Conservation (phyloP, 495 filamentous ascomycete genomes). For the Delitschia confertaspora region DNA sequence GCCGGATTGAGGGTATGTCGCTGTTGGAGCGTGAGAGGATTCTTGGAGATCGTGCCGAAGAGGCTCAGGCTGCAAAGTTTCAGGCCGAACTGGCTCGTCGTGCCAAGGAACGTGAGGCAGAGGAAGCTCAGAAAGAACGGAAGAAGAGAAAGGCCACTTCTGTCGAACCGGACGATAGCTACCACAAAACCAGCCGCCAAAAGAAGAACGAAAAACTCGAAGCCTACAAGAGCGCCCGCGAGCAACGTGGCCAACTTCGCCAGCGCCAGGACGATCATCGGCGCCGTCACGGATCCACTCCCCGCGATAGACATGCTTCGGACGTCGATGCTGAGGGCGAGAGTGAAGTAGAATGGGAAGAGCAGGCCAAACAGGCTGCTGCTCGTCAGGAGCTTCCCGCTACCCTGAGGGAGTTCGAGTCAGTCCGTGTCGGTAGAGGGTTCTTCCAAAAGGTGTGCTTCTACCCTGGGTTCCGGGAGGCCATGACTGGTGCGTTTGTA, state of each 20-base stretch:
- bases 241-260: slow-evolving; percentile 72
- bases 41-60: slow-evolving; percentile 76
- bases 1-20: slow-evolving; percentile 73
- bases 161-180: slow-evolving; percentile 62
- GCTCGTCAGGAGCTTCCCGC: slow-evolving; percentile 53
- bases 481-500: slow-evolving; percentile 68
- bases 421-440: slow-evolving; percentile 67
- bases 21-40: slow-evolving; percentile 85
- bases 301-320: slow-evolving; percentile 36
- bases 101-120: slow-evolving; percentile 54
- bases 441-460: slow-evolving; percentile 83
- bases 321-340: slow-evolving; percentile 65
- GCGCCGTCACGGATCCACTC: slow-evolving; percentile 44
- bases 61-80: slow-evolving; percentile 70
- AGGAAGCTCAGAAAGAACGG: slow-evolving; percentile 39
- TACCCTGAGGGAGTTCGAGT: slow-evolving; percentile 70
- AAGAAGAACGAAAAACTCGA: slow-evolving; percentile 54
- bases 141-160: slow-evolving; percentile 75
- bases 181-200: slow-evolving; percentile 72
- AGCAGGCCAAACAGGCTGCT: slow-evolving; percentile 35
- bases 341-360: slow-evolving; percentile 71
- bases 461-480: slow-evolving; percentile 76
- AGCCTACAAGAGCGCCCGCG: slow-evolving; percentile 71
- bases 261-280: slow-evolving; percentile 60
- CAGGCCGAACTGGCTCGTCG: slow-evolving; percentile 71